These are phyloP conservation scores for Oryza longistaminata DNA, from an alignment of 176 grass and related monocot species.

Conservation along the genomic window DNA sequence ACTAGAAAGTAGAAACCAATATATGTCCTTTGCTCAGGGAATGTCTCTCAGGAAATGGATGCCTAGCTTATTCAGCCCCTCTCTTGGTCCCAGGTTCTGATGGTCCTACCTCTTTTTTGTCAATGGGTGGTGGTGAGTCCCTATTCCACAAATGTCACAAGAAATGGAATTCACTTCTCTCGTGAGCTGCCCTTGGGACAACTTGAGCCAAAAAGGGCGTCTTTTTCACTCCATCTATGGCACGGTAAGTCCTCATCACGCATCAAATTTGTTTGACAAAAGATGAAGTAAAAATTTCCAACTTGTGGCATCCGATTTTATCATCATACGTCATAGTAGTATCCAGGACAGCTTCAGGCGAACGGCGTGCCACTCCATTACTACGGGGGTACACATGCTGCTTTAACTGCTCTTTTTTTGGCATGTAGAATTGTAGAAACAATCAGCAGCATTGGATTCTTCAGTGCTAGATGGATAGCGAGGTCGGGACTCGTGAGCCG, in stretches of 20 bases:
- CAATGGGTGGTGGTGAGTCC: conserved; percentile 30
- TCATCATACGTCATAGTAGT: too few species aligned
- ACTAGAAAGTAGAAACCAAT: not conserved
- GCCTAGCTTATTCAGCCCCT: not conserved
- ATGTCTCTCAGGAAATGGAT: conserved; percentile 9
- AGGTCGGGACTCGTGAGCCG: not conserved
- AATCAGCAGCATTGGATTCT: conserved; percentile 24
- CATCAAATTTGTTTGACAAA: not conserved
- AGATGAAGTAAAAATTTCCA: not conserved
- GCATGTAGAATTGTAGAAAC: not conserved
- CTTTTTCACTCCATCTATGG: not conserved
- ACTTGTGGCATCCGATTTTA: not conserved
- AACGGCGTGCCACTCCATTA: not conserved
- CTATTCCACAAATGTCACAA: conserved; percentile 23
- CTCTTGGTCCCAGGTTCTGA: not conserved
- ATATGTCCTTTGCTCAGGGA: not conserved
- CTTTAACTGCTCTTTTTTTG: not conserved
- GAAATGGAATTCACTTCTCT: not conserved
- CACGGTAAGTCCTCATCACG: not conserved
- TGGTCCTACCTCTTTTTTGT: not conserved
- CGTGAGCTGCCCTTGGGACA: not conserved
- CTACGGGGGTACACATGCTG: not conserved
- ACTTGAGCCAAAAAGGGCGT: not conserved
- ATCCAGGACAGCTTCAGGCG: not conserved
- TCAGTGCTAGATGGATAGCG: not conserved